Evolutionary conservation across 2,329 filamentous ascomycete genomes (phyloP).

Genomic region (Daldinia sp.): DNA sequence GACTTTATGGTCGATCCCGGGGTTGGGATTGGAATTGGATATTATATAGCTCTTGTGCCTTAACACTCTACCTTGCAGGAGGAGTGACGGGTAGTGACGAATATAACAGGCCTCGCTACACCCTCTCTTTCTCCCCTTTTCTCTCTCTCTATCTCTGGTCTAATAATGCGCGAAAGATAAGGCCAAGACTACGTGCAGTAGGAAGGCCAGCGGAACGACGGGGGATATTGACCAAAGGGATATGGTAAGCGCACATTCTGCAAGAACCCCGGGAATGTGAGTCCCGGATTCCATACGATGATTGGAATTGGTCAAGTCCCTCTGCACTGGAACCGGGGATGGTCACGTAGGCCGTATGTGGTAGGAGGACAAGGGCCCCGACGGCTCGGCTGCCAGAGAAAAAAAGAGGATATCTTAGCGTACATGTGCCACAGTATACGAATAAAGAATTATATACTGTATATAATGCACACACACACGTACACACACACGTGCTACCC

Average conservation of each 20-base stretch:
- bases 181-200: constrained; percentile 37
- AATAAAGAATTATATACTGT: not conserved
- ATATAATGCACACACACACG: not conserved
- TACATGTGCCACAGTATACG: constrained; percentile 3
- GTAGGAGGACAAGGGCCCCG: constrained; percentile 19
- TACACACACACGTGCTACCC: constrained; percentile 36
- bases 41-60: constrained; percentile 43
- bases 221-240: constrained; percentile 31
- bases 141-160: constrained; percentile 27
- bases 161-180: constrained; percentile 37
- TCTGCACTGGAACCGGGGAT: constrained; percentile 34
- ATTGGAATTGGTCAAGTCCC: constrained; percentile 40
- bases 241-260: constrained; percentile 32
- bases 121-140: constrained; percentile 9
- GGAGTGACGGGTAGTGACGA: constrained; percentile 28
- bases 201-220: constrained; percentile 31
- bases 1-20: constrained; percentile 27
- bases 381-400: constrained; percentile 19
- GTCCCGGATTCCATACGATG: constrained; percentile 28
- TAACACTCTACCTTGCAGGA: constrained; percentile 23
- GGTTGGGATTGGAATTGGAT: constrained; percentile 29
- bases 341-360: constrained; percentile 20
- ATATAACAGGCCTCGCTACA: constrained; percentile 15
- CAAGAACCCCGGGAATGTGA: constrained; percentile 36
- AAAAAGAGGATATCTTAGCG: not conserved